phyloP scores from a whole-genome alignment of 2,329 filamentous ascomycete genomes.

The Phaeomoniella chlamydospora region DNA sequence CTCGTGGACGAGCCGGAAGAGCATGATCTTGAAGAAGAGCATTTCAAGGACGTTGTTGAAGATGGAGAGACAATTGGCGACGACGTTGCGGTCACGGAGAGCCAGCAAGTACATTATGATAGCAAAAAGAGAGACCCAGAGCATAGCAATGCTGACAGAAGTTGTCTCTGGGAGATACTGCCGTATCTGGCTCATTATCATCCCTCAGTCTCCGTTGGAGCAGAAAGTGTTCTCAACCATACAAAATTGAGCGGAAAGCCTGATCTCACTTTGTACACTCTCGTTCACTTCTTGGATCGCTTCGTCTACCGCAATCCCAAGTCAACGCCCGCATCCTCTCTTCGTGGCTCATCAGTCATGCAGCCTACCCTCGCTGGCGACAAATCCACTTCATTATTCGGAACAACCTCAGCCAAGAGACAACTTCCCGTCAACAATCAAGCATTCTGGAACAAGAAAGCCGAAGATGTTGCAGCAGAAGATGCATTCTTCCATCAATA shows the following conservation, averaged over 20 bases:
- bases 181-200: constrained; percentile 77
- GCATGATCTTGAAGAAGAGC: constrained; percentile 58
- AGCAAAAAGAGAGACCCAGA: constrained; percentile 83
- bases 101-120: constrained; percentile 48
- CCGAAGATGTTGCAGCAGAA: constrained; percentile 74
- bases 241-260: constrained; percentile 71
- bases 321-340: constrained; percentile 37
- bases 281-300: constrained; percentile 92
- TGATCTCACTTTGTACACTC: constrained; percentile 74
- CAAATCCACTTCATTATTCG: constrained; percentile 44
- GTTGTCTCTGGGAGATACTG: constrained; percentile 79
- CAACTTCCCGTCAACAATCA: constrained; percentile 64
- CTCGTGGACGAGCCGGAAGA: constrained; percentile 72
- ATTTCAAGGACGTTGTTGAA: constrained; percentile 52
- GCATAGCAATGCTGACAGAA: constrained; percentile 82
- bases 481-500: constrained; percentile 98
- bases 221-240: constrained; percentile 53
- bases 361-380: constrained; percentile 65
- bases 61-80: constrained; percentile 16
- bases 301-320: constrained; percentile 97
- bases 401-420: constrained; percentile 43
- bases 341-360: constrained; percentile 85
- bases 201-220: constrained; percentile 79
- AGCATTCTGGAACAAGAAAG: constrained; percentile 80
- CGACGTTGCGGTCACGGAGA: constrained; percentile 11